phyloP scores from a whole-genome alignment of 768 basidiomycete genomes.

The Lactarius tabidus region DNA sequence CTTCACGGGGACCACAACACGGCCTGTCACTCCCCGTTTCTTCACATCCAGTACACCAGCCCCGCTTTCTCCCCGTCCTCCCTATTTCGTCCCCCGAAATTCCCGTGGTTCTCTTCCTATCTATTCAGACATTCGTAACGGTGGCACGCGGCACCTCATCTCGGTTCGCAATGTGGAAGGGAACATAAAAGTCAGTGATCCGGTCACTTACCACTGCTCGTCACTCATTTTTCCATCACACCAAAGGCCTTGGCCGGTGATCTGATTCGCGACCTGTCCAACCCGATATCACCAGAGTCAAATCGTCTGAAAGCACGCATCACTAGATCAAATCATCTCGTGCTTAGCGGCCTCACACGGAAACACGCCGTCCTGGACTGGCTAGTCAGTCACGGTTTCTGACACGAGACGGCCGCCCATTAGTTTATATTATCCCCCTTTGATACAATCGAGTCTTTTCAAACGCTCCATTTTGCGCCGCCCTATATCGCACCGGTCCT shows the following conservation, averaged over 20 bases:
- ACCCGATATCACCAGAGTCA: slow-evolving; percentile 42
- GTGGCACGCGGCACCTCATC: slow-evolving; percentile 52
- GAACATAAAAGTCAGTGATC: slow-evolving; percentile 46
- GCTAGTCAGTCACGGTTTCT: slow-evolving; percentile 66
- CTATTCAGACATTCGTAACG: slow-evolving; percentile 70
- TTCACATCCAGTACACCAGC: slow-evolving; percentile 7
- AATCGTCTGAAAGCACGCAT: slow-evolving; percentile 47
- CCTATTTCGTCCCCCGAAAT: slow-evolving; percentile 66
- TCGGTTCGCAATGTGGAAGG: slow-evolving; percentile 70
- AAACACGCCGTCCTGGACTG: slow-evolving; percentile 58
- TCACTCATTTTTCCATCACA: slow-evolving; percentile 10
- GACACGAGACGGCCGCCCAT: slow-evolving; percentile 23
- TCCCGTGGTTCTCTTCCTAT: slow-evolving; percentile 65
- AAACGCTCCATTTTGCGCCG: slow-evolving; percentile 15
- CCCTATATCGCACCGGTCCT: neutral
- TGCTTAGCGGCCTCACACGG: slow-evolving; percentile 61
- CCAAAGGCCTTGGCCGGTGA: slow-evolving; percentile 57
- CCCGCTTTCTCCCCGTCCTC: slow-evolving; percentile 20
- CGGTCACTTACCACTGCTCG: slow-evolving; percentile 2
- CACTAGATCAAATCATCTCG: slow-evolving; percentile 47
- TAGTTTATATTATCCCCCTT: slow-evolving; percentile 18
- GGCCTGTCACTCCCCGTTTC: slow-evolving; percentile 7
- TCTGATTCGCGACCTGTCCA: slow-evolving; percentile 49
- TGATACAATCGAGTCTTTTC: slow-evolving; percentile 13
- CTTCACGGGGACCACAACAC: neutral